Base-by-base conservation (phyloP, 2,329 filamentous ascomycete genomes). In the Bipolaris cookei region DNA sequence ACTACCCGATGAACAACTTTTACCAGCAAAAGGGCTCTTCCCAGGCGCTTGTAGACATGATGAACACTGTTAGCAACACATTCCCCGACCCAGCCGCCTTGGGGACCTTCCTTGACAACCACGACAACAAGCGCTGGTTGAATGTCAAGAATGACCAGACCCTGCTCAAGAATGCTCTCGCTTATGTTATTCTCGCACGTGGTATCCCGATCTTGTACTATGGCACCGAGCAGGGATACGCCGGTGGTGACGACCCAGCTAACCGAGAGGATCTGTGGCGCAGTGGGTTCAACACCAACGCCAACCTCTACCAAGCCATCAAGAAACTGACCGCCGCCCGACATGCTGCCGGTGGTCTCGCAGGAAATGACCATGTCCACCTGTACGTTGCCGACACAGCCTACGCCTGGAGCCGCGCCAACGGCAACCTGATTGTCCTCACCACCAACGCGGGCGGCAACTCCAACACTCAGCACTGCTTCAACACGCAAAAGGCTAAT, bases 401-500 rank as follows among this genome's bases (percentile, higher is more conserved):
- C 0, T 82, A 83, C 58, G 80, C 79, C 2, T 83, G 79, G 74
- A 78, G 77, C 54, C 77, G 80, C 14, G 79, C 74, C 0, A 73
- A 71, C 11, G 80, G 80, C 6, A 75, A 78, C 42, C 71, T 83
- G 14, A 69, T 82, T 44, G 80, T 79, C 6, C 67, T 82, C 35
- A 82, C 80, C 2, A 79, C 76, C 42, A 82, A 82, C 53, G 68
- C 74, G 14, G 80, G 81, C 3, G 65, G 68, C 37, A 76, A 74
- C 1, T 76, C 72, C 20, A 77, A 70, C 34, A 70, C 66, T 3
- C 69, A 77, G 32, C 68, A 80, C 62, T 82, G 81, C 64, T 79
- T 82, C 67, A 75, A 76, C 58, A 75, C 77, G 1, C 71, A 76
- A 42, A 73, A 69, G 28, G 58, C 72, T 1, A 77, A 78, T 32